A percentile compares a stretch with the other conserved stretches of the same genome.
Evolutionary conservation across 139 green algal species (phyloP).

Genomic region (Diplosphaera chodatii): DNA sequence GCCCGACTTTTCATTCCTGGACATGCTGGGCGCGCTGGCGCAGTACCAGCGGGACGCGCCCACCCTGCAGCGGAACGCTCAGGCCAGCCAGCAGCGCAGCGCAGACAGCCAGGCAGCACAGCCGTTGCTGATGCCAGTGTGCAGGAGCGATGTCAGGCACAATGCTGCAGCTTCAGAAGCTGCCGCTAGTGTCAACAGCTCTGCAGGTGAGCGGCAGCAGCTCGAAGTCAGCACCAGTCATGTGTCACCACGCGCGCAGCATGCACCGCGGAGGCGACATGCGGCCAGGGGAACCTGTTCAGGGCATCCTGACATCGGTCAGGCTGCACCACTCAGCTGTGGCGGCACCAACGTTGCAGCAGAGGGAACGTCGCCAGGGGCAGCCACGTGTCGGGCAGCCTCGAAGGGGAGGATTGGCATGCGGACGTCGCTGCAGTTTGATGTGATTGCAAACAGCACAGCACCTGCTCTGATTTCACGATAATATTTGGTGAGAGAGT

Average conservation of each 20-base stretch:
- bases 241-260: too few relatives aligned
- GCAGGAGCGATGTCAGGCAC: too few relatives aligned
- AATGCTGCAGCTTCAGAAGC: neutral
- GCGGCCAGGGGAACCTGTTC: too few relatives aligned
- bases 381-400: neutral
- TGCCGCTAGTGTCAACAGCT: neutral
- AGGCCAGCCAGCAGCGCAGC: neutral
- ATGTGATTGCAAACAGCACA: neutral
- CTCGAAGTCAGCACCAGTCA: too few relatives aligned
- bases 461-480: too few relatives aligned
- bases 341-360: neutral
- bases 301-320: too few relatives aligned
- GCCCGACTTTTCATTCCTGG: conserved; percentile 76
- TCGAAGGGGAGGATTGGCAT: neutral
- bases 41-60: conserved; percentile 31
- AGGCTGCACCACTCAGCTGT: too few relatives aligned
- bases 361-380: neutral
- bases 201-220: neutral
- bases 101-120: too few relatives aligned
- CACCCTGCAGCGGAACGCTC: neutral
- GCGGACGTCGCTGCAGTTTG: neutral
- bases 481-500: too few relatives aligned
- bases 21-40: conserved; percentile 57
- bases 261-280: too few relatives aligned
- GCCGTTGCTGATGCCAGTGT: too few relatives aligned